Percentiles rank a stretch among this genome's conserved stretches.
Evolutionary conservation across 306 rosid genomes (phyloP).

Genomic region (Mimosa bimucronata): DNA sequence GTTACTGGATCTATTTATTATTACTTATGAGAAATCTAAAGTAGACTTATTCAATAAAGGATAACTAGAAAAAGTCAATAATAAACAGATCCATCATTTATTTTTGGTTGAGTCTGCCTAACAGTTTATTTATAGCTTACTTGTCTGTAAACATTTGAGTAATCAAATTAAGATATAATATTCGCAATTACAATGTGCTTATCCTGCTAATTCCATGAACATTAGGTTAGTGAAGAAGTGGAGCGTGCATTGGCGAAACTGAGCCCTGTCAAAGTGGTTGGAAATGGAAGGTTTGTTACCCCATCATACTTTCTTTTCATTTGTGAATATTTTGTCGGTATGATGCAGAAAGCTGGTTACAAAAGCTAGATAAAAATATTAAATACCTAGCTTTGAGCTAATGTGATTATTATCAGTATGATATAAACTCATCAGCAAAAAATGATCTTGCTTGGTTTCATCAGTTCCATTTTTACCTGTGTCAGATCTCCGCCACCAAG

Average conservation of each 20-base stretch:
- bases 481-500: constrained; percentile 63
- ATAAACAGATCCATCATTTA: background rate
- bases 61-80: background rate
- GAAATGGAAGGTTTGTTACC: constrained; percentile 60
- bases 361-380: background rate
- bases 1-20: constrained; percentile 18
- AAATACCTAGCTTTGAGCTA: background rate
- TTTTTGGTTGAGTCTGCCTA: background rate
- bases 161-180: background rate
- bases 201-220: constrained; percentile 40
- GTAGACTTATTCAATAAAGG: background rate
- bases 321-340: constrained; percentile 16
- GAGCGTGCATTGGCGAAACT: constrained; percentile 76
- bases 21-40: background rate
- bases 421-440: constrained; percentile 7
- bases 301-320: constrained; percentile 4
- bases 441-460: constrained; percentile 28
- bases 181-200: constrained; percentile 20
- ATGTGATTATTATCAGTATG: constrained; percentile 5
- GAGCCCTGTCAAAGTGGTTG: constrained; percentile 54
- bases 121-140: background rate
- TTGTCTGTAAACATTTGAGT: constrained; percentile 11
- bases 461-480: constrained; percentile 20
- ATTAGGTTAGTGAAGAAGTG: constrained; percentile 86
- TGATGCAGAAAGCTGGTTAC: constrained; percentile 21